Base-by-base conservation (phyloP, 768 basidiomycete genomes). In the Trichaptum fuscoviolaceum region DNA sequence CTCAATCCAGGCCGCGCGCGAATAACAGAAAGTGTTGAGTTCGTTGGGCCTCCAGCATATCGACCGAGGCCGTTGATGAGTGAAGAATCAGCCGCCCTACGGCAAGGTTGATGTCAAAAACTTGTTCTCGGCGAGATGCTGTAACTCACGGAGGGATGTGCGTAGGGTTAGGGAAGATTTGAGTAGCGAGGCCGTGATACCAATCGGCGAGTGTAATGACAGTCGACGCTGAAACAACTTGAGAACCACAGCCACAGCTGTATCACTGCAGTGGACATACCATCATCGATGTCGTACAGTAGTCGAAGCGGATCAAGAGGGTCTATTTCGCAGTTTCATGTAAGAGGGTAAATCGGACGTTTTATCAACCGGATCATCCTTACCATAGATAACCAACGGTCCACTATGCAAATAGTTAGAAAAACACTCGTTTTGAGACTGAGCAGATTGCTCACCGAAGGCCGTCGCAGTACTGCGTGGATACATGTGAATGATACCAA, bases 31-130 rank as follows among this genome's bases (percentile, higher is more conserved):
- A 74, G 62, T 15, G 65, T 23, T 20, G 64, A 57, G 1, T 52
- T 63, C 2, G 18, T 57, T 18, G 65, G 65, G 35, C 66, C 67
- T 2, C 68, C 69, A 9, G 52, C 57, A 67, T 75, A 81, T 27
- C 83, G 80, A n/a, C 85, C 85, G 12, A 77, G 73, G 1, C 84
- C 84, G 64, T 85, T 85, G 68, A 85, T 82, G 18, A 84, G 69
- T 0, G 79, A 79, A 1, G 79, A 65, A 66, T 77, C 75, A 1
- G 80, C 67, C 3, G 67, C 69, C 30, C 71, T 73, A 58, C 35
- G 36, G 58, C 10, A 24, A 78, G 75, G 23, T 76, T 66, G 17
- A 24, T 34, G 24, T 5, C 2, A 24, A 18, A 9, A 4, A 61
- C 2, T 20, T 61, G 59, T 1, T 34, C 17, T 12, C 62, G 1